These are phyloP conservation scores for Monosporascus sp. DNA, from an alignment of 2,329 filamentous ascomycete genomes.

Conservation along the genomic window DNA sequence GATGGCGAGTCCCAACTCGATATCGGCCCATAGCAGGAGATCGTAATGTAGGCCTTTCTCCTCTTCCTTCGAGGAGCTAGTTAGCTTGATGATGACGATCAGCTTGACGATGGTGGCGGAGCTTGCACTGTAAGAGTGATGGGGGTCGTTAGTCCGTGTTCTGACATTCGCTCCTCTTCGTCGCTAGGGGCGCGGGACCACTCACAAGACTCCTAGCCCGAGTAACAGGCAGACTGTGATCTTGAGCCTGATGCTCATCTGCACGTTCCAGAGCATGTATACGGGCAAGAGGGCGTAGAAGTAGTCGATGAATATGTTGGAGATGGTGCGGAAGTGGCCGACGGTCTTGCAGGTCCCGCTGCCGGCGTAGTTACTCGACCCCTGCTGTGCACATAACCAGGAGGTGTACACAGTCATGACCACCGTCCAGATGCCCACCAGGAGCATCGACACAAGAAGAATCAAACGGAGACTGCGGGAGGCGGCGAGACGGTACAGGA, in stretches of 20 bases:
- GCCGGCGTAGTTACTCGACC: conserved; percentile 24
- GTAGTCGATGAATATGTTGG: conserved; percentile 30
- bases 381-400: conserved; percentile 22
- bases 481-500: conserved; percentile 25
- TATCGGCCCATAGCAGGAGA: conserved; percentile 27
- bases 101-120: conserved; percentile 29
- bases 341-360: conserved; percentile 21
- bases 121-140: conserved; percentile 19
- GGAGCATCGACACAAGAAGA: conserved; percentile 20
- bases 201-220: conserved; percentile 28
- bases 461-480: conserved; percentile 16
- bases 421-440: conserved; percentile 25
- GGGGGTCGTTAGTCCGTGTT: background rate
- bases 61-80: conserved; percentile 13
- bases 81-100: conserved; percentile 23
- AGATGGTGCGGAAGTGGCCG: conserved; percentile 27
- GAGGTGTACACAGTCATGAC: conserved; percentile 27
- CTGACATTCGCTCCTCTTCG: background rate
- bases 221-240: conserved; percentile 23
- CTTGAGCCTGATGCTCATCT: conserved; percentile 23
- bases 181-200: background rate
- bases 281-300: conserved; percentile 27
- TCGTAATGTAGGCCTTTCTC: conserved; percentile 23
- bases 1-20: conserved; percentile 26
- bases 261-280: conserved; percentile 22